phyloP scores from a whole-genome alignment of 2,329 filamentous ascomycete species.

The Monosporascus sp. region DNA sequence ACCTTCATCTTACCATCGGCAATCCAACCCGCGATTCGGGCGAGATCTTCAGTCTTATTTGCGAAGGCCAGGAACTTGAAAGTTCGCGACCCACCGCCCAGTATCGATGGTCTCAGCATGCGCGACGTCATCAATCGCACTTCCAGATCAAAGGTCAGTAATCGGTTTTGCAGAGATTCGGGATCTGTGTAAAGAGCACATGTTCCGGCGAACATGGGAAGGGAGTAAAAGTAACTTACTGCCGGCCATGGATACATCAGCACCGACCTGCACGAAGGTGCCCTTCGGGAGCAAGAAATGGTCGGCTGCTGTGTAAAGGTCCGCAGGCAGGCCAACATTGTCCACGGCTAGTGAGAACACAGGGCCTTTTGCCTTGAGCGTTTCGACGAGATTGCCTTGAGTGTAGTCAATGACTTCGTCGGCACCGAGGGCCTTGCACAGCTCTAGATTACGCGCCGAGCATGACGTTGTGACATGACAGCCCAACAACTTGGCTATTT shows the following conservation, averaged over 20 bases:
- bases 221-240: too few species aligned
- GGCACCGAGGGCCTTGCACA: slow-evolving; percentile 53
- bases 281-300: slow-evolving; percentile 41
- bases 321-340: slow-evolving; percentile 42
- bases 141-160: too few species aligned
- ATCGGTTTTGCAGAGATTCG: too few species aligned
- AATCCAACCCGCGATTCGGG: slow-evolving; percentile 34
- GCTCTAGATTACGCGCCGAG: slow-evolving; percentile 48
- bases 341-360: slow-evolving; percentile 50
- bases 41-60: too few species aligned
- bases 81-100: too few species aligned
- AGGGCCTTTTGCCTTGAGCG: slow-evolving; percentile 39
- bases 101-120: too few species aligned
- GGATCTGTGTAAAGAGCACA: too few species aligned
- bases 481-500: slow-evolving; percentile 55
- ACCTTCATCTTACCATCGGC: slow-evolving; percentile 48
- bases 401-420: slow-evolving; percentile 59
- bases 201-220: too few species aligned
- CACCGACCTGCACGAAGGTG: slow-evolving; percentile 45
- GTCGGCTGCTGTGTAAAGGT: slow-evolving; percentile 45
- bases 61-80: too few species aligned
- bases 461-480: slow-evolving; percentile 54
- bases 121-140: too few species aligned
- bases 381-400: slow-evolving; percentile 37
- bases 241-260: slow-evolving; percentile 1